Base-by-base conservation (phyloP, 768 basidiomycete genomes). In the Phylloporus arenicola region DNA sequence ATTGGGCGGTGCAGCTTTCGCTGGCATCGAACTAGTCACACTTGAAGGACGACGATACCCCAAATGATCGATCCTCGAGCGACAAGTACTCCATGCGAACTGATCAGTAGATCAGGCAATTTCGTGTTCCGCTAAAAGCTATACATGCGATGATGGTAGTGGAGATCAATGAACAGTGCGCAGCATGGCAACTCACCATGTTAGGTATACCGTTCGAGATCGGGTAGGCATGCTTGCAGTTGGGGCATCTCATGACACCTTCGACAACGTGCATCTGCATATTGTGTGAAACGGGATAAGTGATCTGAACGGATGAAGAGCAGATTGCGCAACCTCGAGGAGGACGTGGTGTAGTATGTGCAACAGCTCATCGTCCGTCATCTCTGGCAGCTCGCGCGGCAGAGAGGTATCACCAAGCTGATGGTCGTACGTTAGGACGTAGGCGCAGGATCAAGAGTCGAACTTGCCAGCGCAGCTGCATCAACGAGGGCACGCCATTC, bases 181-280 rank as follows among this genome's bases (percentile, higher is more conserved):
- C 16, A 39, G 74, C 11, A 29, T 3, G 5, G n/a, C 6, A n/a
- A 43, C 59, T 56, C 55, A 94, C 95, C 95, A 98, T 98, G 75
- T 99, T 98, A 7, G 95, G 93, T 55, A 99, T 98, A 11, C 94
- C 94, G 63, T 86, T 94, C 43, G 82, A 84, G 60, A 99, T 91
- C 24, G 85, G 83, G 62, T 96, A 97, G 16, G 83, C 75, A 59
- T 97, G 95, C 19, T 77, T 79, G 71, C 95, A 99, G 57, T 89
- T 92, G 20, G 88, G 87, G 68, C 95, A 98, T 29, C 84, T 79
- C 95, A 99, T 96, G 7, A 76, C 71, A 3, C 95, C 95, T 70
- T 96, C 92, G 58, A 91, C 83, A 11, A 98, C 75, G 57, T 95
- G 90, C 43, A 95, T 88, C 94, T 96, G 24, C 8, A 3, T 14